Evolutionary conservation across 345 rosid genomes (phyloP).

Genomic region (Eucalyptus cloeziana): DNA sequence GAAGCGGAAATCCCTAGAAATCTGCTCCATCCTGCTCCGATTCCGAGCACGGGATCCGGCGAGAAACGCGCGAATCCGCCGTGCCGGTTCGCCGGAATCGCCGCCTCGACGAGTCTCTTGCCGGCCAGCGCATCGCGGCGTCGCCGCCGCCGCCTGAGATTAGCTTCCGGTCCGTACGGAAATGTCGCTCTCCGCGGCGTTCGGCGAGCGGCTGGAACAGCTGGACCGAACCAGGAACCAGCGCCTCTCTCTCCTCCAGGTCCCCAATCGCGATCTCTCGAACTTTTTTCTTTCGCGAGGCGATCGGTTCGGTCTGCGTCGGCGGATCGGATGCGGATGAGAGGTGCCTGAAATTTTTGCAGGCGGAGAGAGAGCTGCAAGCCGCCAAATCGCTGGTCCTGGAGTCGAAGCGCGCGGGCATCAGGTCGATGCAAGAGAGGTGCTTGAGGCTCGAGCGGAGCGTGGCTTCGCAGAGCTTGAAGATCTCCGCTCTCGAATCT

Average conservation of each 20-base stretch:
- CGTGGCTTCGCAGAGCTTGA: slow-evolving; percentile 39
- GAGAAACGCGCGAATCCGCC: neutral
- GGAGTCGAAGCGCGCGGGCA: slow-evolving; percentile 23
- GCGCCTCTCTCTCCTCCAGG: slow-evolving; percentile 60
- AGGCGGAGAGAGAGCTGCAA: slow-evolving; percentile 67
- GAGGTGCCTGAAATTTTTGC: neutral
- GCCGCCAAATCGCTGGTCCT: slow-evolving; percentile 27
- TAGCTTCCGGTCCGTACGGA: neutral
- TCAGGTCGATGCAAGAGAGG: slow-evolving; percentile 34
- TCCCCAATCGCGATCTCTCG: slow-evolving; percentile 6
- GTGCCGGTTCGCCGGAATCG: neutral
- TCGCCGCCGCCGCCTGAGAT: neutral
- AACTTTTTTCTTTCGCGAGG: neutral
- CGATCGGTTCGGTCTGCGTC: too few relatives aligned
- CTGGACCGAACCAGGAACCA: slow-evolving; percentile 59
- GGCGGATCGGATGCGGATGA: neutral
- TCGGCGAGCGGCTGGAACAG: slow-evolving; percentile 52
- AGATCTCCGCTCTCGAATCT: slow-evolving; percentile 40
- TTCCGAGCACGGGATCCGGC: neutral
- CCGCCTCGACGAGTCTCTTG: neutral
- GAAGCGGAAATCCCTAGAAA: neutral
- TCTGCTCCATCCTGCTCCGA: neutral
- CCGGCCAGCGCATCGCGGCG: neutral
- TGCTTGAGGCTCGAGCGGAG: slow-evolving; percentile 46
- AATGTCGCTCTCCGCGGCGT: slow-evolving; percentile 63